Conservation (phyloP, 73 alveolate species). For the Paramecium sexaurelia region DNA sequence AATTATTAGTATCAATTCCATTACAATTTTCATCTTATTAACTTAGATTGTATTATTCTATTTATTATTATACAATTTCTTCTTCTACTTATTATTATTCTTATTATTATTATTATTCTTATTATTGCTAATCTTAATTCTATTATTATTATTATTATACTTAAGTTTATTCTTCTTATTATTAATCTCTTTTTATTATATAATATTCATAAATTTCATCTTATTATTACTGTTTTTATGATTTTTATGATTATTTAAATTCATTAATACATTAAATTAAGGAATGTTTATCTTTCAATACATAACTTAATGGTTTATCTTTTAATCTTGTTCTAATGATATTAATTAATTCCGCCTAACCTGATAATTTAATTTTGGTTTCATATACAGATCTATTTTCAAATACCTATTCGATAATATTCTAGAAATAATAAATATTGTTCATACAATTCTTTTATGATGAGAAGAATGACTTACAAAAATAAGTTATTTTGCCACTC, state of each 20-base stretch:
- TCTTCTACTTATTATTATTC: background rate
- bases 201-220: background rate
- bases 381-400: background rate
- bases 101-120: background rate
- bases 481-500: constrained; percentile 23
- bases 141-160: background rate
- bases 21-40: background rate
- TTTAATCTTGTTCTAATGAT: constrained; percentile 28
- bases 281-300: constrained; percentile 24
- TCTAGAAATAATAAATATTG: background rate
- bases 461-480: constrained; percentile 34
- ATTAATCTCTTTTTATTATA: background rate
- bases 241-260: background rate
- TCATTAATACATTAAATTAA: background rate
- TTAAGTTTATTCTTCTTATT: background rate
- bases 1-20: background rate
- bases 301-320: constrained; percentile 32
- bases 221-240: background rate
- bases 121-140: background rate
- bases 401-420: background rate
- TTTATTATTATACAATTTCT: background rate
- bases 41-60: background rate
- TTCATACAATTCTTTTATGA: background rate
- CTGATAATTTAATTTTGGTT: constrained; percentile 23
- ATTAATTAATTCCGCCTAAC: constrained; percentile 42